Evolutionary conservation across 441 rosid genomes (phyloP).

Genomic region (Brassica hybrid): DNA sequence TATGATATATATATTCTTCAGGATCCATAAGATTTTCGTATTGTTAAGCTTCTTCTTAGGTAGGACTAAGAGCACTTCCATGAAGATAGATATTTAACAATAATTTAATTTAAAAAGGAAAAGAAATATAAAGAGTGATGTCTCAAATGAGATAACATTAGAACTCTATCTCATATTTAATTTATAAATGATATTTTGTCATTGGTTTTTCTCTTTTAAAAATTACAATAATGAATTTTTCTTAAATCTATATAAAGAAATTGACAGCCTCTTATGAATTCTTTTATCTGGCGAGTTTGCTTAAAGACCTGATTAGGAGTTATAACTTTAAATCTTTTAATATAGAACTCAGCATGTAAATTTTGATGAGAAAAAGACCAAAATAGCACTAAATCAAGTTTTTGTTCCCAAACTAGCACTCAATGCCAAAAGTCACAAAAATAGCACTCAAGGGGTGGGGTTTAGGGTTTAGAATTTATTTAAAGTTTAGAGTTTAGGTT

Average conservation of each 20-base stretch:
- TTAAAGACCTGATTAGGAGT: background rate
- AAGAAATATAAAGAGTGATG: background rate
- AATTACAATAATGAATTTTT: too few species aligned
- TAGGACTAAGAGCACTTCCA: background rate
- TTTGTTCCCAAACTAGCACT: too few species aligned
- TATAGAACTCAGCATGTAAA: background rate
- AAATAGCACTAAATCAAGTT: too few species aligned
- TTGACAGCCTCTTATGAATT: background rate
- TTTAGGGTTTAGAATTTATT: too few species aligned
- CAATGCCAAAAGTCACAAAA: too few species aligned
- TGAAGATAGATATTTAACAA: background rate
- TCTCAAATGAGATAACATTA: background rate
- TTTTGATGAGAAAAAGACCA: too few species aligned
- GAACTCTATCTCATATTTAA: background rate
- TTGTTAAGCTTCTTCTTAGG: slow-evolving; percentile 5
- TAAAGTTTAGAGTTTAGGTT: too few species aligned
- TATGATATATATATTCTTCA: slow-evolving; percentile 12
- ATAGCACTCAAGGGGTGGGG: too few species aligned
- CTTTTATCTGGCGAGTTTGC: background rate
- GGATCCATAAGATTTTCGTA: slow-evolving; percentile 27
- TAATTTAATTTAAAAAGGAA: background rate
- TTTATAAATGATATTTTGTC: background rate
- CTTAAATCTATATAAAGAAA: too few species aligned
- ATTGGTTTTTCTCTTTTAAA: background rate
- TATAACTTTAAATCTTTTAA: background rate